Base-by-base conservation (phyloP, 306 rosid species). In the Pyrus bretschneideri region DNA sequence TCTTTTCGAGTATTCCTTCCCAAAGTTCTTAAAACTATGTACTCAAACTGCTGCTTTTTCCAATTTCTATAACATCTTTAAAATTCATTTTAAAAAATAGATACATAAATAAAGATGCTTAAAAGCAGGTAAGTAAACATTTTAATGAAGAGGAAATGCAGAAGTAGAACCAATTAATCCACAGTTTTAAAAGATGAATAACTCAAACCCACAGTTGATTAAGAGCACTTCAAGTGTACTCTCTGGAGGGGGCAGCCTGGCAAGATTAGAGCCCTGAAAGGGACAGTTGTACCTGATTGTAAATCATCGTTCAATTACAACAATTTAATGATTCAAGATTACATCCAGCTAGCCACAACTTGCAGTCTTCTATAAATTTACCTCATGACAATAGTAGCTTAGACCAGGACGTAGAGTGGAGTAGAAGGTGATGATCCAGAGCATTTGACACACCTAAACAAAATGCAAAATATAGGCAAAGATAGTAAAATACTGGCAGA, bases 331-430 rank as follows among this genome's bases (percentile, higher is more conserved):
- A 81, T 25, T 67, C 44, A 33, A n/a, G 73, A 74, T 62, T 49
- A 62, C 21, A 49, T 15, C 60, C 54, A 75, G 72, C 33, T 19
- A 33, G 62, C 44, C 31, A 22, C 64, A 17, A 35, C 11, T 59
- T 63, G 30, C 23, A 35, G 40, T 35, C 57, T 62, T 49, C 44
- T 21, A 31, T 70, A 74, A 27, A 27, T 22, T 70, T 83, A 91
- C 98, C 94, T 79, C 87, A 1, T 93, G 89, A 82, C 96, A 90
- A 72, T 93, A 94, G 66, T 90, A 91, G 79, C 89, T 91, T 76
- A 96, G 98, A 83, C 97, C 98, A 73, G 94, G 96, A 86, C 91
- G 97, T 76, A 90, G 96, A 23, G 98, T 93, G 11, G 98, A 89
- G 80, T 91, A 88, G 76, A 93, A 90, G 31, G 96, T 87, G 67